Percentiles rank a stretch among this genome's conserved stretches.
Evolutionary conservation across 2,329 filamentous ascomycete genomes (phyloP).

Genomic region (Ophiostoma himal-ulmi): DNA sequence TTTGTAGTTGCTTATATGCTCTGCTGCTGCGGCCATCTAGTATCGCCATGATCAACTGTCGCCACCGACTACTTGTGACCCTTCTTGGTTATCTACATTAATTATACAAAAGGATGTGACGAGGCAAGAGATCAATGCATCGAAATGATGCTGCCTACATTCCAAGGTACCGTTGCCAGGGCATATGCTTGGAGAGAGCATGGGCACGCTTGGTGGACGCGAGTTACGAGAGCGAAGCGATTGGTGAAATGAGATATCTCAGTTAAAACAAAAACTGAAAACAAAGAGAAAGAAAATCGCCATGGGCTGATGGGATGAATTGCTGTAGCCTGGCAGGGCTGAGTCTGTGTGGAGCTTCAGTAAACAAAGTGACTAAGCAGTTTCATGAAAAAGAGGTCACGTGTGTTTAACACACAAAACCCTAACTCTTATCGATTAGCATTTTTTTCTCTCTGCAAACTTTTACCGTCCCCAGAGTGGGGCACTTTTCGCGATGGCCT

Average conservation of each 20-base stretch:
- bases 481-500: slow-evolving; percentile 20
- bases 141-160: not conserved
- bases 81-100: not conserved
- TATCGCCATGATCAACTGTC: not conserved
- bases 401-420: not conserved
- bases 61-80: not conserved
- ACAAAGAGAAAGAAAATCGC: not conserved
- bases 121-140: not conserved
- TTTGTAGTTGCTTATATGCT: not conserved
- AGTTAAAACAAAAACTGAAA: not conserved
- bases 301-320: not conserved
- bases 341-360: not conserved
- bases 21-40: not conserved
- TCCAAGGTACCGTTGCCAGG: not conserved
- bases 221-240: not conserved
- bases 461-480: slow-evolving; percentile 18
- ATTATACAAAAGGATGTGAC: not conserved
- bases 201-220: not conserved
- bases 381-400: not conserved
- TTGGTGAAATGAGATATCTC: not conserved
- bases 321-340: slow-evolving; percentile 4
- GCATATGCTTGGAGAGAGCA: not conserved
- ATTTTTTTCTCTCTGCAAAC: slow-evolving; percentile 9
- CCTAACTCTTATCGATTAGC: slow-evolving; percentile 15
- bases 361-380: not conserved